Evolutionary conservation across 139 green algal genomes (phyloP), one percentile per base, ranked within the genome.

Genomic region (Micractinium conductrix): DNA sequence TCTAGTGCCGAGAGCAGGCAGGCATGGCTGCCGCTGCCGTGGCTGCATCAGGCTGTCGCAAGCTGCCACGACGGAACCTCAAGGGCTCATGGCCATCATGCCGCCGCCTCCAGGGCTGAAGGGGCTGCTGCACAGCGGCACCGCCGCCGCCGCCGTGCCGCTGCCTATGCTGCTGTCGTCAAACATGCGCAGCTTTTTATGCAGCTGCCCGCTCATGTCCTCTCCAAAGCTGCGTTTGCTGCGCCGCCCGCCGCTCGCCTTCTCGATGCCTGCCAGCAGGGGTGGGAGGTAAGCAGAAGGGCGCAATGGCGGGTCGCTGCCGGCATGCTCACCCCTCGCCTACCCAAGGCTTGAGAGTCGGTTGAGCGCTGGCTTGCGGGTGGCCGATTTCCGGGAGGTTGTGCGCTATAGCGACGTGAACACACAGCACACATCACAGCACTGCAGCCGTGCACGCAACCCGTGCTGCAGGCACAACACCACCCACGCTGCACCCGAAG

Each of bases 141-240:
- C 30, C 69, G 37, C 12, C 37, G 30, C 69, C 5, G 2, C 22
- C 16, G 44, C 43, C 44, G 5, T 30, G 1, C 4, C 55, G 50
- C 48, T 35, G 50, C 35, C 55, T 14, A 43, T 30, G 60, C 60
- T 37, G 28, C 26, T 38, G 26, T 48, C 78, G 26, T 74, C 26
- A 14, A 28, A 43, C 62, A 83, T 19, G 2, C 78, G 78, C 78
- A 50, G 55, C 19, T 74, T 74, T 26, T 83, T 83, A n/a, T 44
- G 53, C 78, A 75, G 38, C n/a, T 63, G 62, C 37, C 33, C n/a
- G 53, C 42, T 30, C 16, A 72, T 21, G 62, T 74, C 78, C 16
- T 83, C 78, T 30, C 21, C 43, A 14, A 60, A 63, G 78, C 62
- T 62, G 78, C 78, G 78, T 62, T 83, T 83, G 42, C 78, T 35